Conservation (phyloP, 345 rosid species). For the Moringa oleifera region DNA sequence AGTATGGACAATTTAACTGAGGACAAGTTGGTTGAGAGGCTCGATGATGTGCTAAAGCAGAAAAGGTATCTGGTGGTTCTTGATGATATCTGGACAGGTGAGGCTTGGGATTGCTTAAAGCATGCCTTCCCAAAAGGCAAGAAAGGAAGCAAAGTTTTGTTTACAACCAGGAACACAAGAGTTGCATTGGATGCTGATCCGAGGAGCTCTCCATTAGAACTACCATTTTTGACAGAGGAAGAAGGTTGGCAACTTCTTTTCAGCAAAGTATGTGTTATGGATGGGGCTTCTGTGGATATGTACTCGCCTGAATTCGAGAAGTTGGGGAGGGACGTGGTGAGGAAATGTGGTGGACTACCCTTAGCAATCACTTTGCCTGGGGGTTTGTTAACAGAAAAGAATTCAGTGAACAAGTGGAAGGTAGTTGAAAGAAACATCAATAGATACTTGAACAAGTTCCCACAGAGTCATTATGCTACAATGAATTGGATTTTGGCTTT, state of each 20-base stretch:
- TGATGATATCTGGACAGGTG: slow-evolving; percentile 38
- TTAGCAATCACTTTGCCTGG: slow-evolving; percentile 29
- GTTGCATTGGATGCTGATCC: slow-evolving; percentile 28
- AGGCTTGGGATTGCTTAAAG: slow-evolving; percentile 33
- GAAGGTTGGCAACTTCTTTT: slow-evolving; percentile 43
- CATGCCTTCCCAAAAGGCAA: slow-evolving; percentile 29
- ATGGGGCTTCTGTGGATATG: too few relatives aligned
- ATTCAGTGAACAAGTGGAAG: slow-evolving; percentile 8
- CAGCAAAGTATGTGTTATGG: slow-evolving; percentile 24
- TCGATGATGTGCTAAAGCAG: slow-evolving; percentile 19
- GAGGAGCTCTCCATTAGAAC: slow-evolving; percentile 18
- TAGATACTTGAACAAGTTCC: slow-evolving; percentile 10
- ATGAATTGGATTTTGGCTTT: neutral
- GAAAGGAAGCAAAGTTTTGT: slow-evolving; percentile 32
- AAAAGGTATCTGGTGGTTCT: slow-evolving; percentile 40
- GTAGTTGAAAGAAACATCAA: slow-evolving; percentile 1
- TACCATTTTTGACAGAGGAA: slow-evolving; percentile 8
- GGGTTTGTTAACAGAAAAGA: slow-evolving; percentile 22
- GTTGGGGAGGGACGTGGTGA: slow-evolving; percentile 20
- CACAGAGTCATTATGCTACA: slow-evolving; percentile 1
- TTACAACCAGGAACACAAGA: slow-evolving; percentile 37
- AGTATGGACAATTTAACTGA: slow-evolving; percentile 9
- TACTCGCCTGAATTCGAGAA: neutral
- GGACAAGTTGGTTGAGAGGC: slow-evolving; percentile 23
- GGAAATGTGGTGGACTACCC: slow-evolving; percentile 25